Conservation (phyloP, 768 basidiomycete species). For the Peribolospora baueri region DNA sequence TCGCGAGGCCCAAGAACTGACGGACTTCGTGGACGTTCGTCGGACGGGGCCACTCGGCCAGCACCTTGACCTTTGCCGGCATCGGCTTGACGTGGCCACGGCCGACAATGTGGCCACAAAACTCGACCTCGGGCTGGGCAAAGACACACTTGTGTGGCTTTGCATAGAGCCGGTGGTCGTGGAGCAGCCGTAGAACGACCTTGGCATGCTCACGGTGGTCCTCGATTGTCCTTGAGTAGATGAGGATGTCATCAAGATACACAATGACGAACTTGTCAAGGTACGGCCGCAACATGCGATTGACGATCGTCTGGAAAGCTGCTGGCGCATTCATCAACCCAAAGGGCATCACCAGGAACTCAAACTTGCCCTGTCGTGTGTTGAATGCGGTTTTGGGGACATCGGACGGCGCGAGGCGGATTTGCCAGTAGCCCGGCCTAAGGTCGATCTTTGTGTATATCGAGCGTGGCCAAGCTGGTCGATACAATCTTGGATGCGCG, state of each 20-base stretch:
- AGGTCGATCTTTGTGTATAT: too few species aligned
- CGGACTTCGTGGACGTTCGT: constrained; percentile 19
- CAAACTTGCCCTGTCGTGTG: too few species aligned
- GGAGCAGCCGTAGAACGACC: constrained; percentile 13
- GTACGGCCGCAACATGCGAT: too few species aligned
- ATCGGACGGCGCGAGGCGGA: too few species aligned
- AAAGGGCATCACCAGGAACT: too few species aligned
- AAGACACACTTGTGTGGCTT: constrained; percentile 18
- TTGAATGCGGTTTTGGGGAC: too few species aligned
- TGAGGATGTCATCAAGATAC: constrained; percentile 11
- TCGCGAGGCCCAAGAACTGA: constrained; percentile 26
- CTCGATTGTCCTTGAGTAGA: constrained; percentile 21
- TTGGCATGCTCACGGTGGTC: constrained; percentile 19
- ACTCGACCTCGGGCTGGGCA: constrained; percentile 2
- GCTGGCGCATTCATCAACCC: too few species aligned
- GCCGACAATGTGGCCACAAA: constrained; percentile 23
- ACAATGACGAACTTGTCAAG: too few species aligned
- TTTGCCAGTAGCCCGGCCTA: too few species aligned
- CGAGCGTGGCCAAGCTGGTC: too few species aligned
- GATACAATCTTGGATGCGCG: too few species aligned
- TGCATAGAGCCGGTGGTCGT: constrained; percentile 14
- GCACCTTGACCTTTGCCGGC: constrained; percentile 22
- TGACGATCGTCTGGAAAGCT: too few species aligned
- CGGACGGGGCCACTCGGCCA: constrained; percentile 23
- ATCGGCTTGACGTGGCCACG: constrained; percentile 21